Evolutionary conservation across 768 basidiomycete genomes (phyloP).

Genomic region (Thelephora ganbajun): DNA sequence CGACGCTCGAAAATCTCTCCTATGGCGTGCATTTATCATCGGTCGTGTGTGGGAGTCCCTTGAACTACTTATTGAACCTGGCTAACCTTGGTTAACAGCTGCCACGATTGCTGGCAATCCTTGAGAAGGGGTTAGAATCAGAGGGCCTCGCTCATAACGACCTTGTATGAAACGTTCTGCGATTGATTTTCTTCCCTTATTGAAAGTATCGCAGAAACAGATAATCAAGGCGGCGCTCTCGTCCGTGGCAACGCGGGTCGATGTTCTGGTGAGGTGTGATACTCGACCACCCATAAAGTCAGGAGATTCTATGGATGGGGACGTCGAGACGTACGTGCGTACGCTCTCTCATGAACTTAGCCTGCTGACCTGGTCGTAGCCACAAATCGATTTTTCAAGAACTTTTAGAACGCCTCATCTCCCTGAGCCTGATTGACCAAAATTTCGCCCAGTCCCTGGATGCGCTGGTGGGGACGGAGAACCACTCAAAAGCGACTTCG

Average conservation of each 20-base stretch:
- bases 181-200: slow-evolving; percentile 10
- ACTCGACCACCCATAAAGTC: slow-evolving; percentile 8
- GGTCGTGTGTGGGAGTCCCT: slow-evolving; percentile 40
- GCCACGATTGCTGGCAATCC: slow-evolving; percentile 40
- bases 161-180: slow-evolving; percentile 26
- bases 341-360: background rate
- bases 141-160: slow-evolving; percentile 41
- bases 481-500: slow-evolving; percentile 29
- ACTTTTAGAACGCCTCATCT: slow-evolving; percentile 41
- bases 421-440: slow-evolving; percentile 39
- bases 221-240: slow-evolving; percentile 38
- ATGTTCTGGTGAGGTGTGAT: slow-evolving; percentile 44
- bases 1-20: slow-evolving; percentile 10
- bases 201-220: slow-evolving; percentile 15
- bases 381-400: slow-evolving; percentile 22
- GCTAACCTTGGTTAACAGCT: slow-evolving; percentile 26
- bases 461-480: slow-evolving; percentile 33
- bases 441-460: slow-evolving; percentile 37
- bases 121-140: slow-evolving; percentile 37
- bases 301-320: slow-evolving; percentile 6
- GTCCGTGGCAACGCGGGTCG: slow-evolving; percentile 32
- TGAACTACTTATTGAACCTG: slow-evolving; percentile 2
- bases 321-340: slow-evolving; percentile 6
- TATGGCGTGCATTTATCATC: slow-evolving; percentile 64
- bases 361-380: background rate